Base-by-base conservation (phyloP, 768 basidiomycete genomes). In the Candolleomyces efflorescens region DNA sequence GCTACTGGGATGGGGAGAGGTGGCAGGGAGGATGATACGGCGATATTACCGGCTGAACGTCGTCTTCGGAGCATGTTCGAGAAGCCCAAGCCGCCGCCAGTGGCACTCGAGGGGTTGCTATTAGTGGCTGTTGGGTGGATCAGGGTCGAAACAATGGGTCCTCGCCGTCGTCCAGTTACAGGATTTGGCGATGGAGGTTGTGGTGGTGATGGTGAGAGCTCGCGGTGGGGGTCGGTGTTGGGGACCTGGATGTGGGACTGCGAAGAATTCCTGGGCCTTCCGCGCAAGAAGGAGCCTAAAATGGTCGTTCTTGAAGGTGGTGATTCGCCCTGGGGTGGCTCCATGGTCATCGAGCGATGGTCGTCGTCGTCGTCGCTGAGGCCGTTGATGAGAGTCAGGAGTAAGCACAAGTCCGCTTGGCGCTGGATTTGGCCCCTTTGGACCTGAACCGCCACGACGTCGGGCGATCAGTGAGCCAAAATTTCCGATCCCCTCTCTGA, bases 201-300 rank as follows among this genome's bases (percentile, higher is more conserved):
- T 23, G 69, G 71, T 23, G 76, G 72, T 0, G 79, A 78, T 0
- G 82, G 81, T 5, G 81, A 76, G 26, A 75, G 68, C 54, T 82
- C 78, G 52, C 75, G 62, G 56, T 63, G 60, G 59, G 68, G 61
- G 62, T 67, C 62, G 65, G 70, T 65, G 60, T 66, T 69, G 71
- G 71, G 73, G 73, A 71, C 72, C 68, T 84, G 82, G 20, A 68
- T 68, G 62, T 72, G 67, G 43, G 85, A 84, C 69, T 84, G 80
- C 32, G 86, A 87, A 46, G 80, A 74, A 68, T 86, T 87, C 63
- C 87, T 78, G 17, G 86, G 87, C 60, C 88, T 76, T 47, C 82
- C 82, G 59, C 88, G 83, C 59, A 91, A 77, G 69, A 90, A 84
- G 53, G 84, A 85, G 58, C 87, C 84, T 48, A 91, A 78, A 69